Evolutionary conservation across 139 green algal genomes (phyloP), one percentile per base, ranked within the genome.

Genomic region (Picochlorum costavermella): DNA sequence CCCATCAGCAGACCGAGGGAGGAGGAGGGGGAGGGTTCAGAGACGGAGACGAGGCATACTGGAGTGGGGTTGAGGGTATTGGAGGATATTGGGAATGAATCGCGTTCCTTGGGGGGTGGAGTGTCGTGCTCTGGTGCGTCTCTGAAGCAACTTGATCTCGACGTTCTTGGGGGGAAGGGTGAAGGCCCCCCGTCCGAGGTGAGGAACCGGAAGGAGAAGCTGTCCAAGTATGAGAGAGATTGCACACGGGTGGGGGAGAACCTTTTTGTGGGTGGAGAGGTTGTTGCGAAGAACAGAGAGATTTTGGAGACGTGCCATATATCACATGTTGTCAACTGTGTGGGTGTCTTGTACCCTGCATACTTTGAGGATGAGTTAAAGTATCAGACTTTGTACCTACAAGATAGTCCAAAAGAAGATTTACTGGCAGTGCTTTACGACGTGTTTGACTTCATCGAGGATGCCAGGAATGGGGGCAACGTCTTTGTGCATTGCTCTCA

Each of bases 311-410:
- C 74, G 36, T 69, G 81, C 17, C 80, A 83, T 58, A 92, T 98
- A 69, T 96, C 86, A 23, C 92, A 98, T 63, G 82, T 98, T 3
- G 67, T 98, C 30, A 98, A 98, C 76, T 97, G 91, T 73, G 91
- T 96, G 0, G 92, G 90, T 3, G 89, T 92, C 57, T 75, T 96
- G 11, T 95, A 89, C 65, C 80, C 82, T 14, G 77, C 92, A 61
- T 94, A 92, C 75, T 95, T 94, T 66, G 64, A 84, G 51, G 69
- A 77, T 9, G 82, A 96, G 58, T 65, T 98, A 1, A 50, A 56
- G 0, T 98, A 98, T 84, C 79, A 83, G 57, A 91, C 84, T 12
- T 75, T 97, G 8, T 95, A 84, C 74, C 74, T 98, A 61, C 84
- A 95, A 79, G 87, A 98, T 70, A 88, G 70, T 0, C 88, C 88